Evolutionary conservation across 495 filamentous ascomycete species (phyloP), one percentile per base, ranked within the genome.

Genomic region (Lasiosphaeria miniovina): DNA sequence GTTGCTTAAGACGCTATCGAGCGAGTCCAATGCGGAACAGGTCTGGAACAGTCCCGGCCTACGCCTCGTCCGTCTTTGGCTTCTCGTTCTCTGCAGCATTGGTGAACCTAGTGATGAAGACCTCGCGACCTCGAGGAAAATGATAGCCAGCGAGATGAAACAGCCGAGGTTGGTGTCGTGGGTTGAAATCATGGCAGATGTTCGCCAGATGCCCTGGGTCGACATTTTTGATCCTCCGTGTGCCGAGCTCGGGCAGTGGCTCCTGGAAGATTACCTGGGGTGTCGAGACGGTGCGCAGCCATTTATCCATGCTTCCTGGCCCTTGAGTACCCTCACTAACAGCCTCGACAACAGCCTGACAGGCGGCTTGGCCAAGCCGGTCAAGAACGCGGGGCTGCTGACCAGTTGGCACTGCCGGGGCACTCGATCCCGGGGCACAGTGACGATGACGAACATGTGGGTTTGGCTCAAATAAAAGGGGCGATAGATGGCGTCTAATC

Each of bases 61-160:
- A 34, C 32, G 31, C 31, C 12, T n/a, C 31, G 49, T 52, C 49
- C 31, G 49, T 34, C 49, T 31, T 34, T 52, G 49, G 49, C 49
- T 52, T 34, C 12, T 24, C 31, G 49, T 52, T 34, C 49, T 52
- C 49, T 52, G 49, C 49, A 34, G 49, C 31, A 52, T 52, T 34
- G 32, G 31, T 31, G 49, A 34, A n/a, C 31, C 49, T 6, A 10
- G 31, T 7, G 49, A 52, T 8, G 6, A 34, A 52, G 49, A 52
- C 38, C 38, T 41, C 38, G 6, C 38, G n/a, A 52, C 31, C 31
- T 24, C 31, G 12, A 34, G 24, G 31, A 8, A 34, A 6, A 24
- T 52, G 49, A 52, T 52, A 5, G 49, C 49, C 12, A 34, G 31
- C 9, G 49, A 35, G 6, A 52, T 52, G 49, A 24, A 35, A 52